A percentile compares a stretch with the other conserved stretches of the same genome.
phyloP scores from a whole-genome alignment of 2,329 filamentous ascomycete species.

The Penicillium sp. region DNA sequence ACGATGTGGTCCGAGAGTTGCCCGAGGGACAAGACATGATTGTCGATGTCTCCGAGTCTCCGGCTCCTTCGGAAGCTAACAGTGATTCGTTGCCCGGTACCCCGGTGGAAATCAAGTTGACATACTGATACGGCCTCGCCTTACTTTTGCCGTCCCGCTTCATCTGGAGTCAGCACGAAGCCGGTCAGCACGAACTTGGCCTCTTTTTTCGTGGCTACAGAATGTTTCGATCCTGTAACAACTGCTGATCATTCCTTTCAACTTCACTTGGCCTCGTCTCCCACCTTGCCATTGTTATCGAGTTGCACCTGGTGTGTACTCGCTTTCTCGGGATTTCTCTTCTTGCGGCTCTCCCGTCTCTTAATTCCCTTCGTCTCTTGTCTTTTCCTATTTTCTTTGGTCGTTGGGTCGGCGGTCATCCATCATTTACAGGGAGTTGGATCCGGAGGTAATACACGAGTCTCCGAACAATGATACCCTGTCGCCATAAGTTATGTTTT shows the following conservation, averaged over 20 bases:
- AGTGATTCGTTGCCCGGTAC: slow-evolving; percentile 19
- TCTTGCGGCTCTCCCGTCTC: slow-evolving; percentile 1
- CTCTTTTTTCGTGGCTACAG: not conserved
- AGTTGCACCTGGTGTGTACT: slow-evolving; percentile 13
- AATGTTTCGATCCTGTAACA: not conserved
- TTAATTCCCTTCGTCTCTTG: slow-evolving; percentile 5
- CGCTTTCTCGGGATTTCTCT: slow-evolving; percentile 6
- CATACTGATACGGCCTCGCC: slow-evolving; percentile 45
- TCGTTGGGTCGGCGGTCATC: slow-evolving; percentile 22
- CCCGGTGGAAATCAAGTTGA: slow-evolving; percentile 56
- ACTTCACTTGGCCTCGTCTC: not conserved
- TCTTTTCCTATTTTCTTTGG: slow-evolving; percentile 11
- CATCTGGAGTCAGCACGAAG: not conserved
- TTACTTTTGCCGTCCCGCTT: not conserved
- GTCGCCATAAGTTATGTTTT: slow-evolving; percentile 30
- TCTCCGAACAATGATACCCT: slow-evolving; percentile 46
- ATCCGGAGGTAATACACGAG: slow-evolving; percentile 45
- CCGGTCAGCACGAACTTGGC: no score
- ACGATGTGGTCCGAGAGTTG: slow-evolving; percentile 81
- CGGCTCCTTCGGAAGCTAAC: slow-evolving; percentile 4
- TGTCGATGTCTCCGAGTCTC: slow-evolving; percentile 64
- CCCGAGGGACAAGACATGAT: slow-evolving; percentile 90
- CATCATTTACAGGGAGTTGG: slow-evolving; percentile 34
- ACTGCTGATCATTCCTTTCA: not conserved
- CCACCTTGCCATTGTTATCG: not conserved